These are phyloP conservation scores for Ceratocystis colombiana DNA, from an alignment of 2,329 filamentous ascomycete genomes.

Conservation along the genomic window DNA sequence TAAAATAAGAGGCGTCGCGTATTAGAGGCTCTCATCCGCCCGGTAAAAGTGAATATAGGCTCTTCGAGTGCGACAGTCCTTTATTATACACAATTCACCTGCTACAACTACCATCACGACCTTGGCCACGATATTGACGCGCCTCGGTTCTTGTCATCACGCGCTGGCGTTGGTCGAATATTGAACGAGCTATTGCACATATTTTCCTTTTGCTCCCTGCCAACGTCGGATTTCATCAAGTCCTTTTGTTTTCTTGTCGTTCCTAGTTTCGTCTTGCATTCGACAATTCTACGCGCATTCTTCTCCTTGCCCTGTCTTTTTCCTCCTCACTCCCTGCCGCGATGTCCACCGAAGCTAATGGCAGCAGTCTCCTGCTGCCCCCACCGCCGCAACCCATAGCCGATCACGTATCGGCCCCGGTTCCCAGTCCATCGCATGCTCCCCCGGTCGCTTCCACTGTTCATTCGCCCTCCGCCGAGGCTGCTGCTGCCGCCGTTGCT, in stretches of 20 bases:
- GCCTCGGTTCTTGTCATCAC: not conserved
- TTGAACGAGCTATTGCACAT: not conserved
- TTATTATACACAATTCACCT: no score
- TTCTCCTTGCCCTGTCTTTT: not conserved
- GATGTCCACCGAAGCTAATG: constrained; percentile 43
- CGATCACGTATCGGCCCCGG: not conserved
- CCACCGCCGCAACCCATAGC: constrained; percentile 36
- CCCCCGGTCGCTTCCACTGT: constrained; percentile 34
- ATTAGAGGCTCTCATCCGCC: no score
- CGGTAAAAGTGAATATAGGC: no score
- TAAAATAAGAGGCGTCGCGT: no score
- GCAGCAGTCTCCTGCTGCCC: constrained; percentile 30
- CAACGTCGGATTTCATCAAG: no score
- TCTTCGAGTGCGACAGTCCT: no score
- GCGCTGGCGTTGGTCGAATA: not conserved
- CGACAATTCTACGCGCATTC: not conserved
- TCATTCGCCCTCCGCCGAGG: constrained; percentile 27
- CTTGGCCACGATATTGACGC: not conserved
- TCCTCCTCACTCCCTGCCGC: constrained; percentile 20
- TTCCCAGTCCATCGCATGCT: not conserved
- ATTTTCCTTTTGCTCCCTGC: not conserved
- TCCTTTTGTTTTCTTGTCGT: no score
- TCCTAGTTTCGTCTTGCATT: no score
- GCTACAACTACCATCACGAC: not conserved
- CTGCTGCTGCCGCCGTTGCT: constrained; percentile 26